Base-by-base conservation (phyloP, 2,329 filamentous ascomycete genomes). In the Epichloe amarillans region DNA sequence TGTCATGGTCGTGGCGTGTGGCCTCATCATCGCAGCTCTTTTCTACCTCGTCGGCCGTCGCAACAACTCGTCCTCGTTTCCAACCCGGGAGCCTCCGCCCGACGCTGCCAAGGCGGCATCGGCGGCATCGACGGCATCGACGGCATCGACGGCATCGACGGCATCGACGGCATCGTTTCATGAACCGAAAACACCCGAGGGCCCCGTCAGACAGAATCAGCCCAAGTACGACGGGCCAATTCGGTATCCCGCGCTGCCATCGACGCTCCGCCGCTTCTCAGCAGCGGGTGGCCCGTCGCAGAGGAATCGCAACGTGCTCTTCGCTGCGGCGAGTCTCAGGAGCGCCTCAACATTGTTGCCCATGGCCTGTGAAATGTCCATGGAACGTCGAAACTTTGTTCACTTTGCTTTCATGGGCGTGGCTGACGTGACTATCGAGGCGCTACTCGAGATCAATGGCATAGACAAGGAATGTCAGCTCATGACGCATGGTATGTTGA, bases 361-460 rank as follows among this genome's bases (percentile, higher is more conserved):
- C 0, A 72, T 95, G 62, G 88, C 90, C 5, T 97, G 93, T 65
- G 79, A 87, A 59, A 96, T 96, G 90, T 83, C 82, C 6, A 65
- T 66, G 21, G 76, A 82, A 65, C 74, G 77, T 51, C 73, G 77
- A 52, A 95, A 81, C 60, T 76, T 81, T 55, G 88, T 96, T 8
- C 91, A 97, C 64, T 84, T 95, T 62, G 84, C 80, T 0, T 68
- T 97, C 4, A 76, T 94, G 69, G 84, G 89, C 47, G 76, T 84
- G 53, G 84, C 82, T 53, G 77, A 83, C 12, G 76, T 95, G 47
- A 70, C 78, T 0, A 66, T 94, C 47, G 74, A 82, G 14, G 79
- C 86, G 36, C 72, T 97, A 35, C 74, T 83, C 58, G 72, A 80
- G 49, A 73, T 95, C 53, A 96, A 96, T 64, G 88, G 88, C 35